Evolutionary conservation across 164 flowering plant genomes (phyloP).

Genomic region (Chloranthus sessilifolius): DNA sequence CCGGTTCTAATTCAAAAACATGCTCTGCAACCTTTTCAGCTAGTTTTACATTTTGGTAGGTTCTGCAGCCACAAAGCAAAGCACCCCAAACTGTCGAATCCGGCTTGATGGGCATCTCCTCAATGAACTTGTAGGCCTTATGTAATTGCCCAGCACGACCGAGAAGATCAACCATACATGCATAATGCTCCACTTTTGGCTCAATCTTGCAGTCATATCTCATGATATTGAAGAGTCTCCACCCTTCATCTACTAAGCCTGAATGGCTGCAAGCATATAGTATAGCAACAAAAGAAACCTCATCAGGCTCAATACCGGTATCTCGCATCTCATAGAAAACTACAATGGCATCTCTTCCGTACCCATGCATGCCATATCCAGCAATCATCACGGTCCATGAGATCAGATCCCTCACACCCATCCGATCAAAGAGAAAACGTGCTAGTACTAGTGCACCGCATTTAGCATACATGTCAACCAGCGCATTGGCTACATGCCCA

Average conservation of each 20-base stretch:
- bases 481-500: slow-evolving; percentile 47
- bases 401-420: slow-evolving; percentile 34
- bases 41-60: slow-evolving; percentile 44
- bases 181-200: slow-evolving; percentile 55
- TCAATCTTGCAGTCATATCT: slow-evolving; percentile 38
- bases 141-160: slow-evolving; percentile 44
- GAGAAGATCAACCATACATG: slow-evolving; percentile 66
- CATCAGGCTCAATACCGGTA: slow-evolving; percentile 42
- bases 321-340: slow-evolving; percentile 44
- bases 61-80: slow-evolving; percentile 55
- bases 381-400: slow-evolving; percentile 73
- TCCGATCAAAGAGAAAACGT: slow-evolving; percentile 38
- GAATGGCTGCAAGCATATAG: slow-evolving; percentile 68
- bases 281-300: slow-evolving; percentile 44
- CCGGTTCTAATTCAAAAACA: slow-evolving; percentile 57
- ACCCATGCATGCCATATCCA: slow-evolving; percentile 68
- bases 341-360: slow-evolving; percentile 47
- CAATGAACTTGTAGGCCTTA: slow-evolving; percentile 45
- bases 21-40: slow-evolving; percentile 70
- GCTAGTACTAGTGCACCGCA: slow-evolving; percentile 48
- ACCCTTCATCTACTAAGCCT: slow-evolving; percentile 52
- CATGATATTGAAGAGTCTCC: slow-evolving; percentile 48
- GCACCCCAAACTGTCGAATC: slow-evolving; percentile 64
- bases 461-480: slow-evolving; percentile 64
- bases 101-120: slow-evolving; percentile 52